Conservation (phyloP, 257 asterid species). For the Nyctanthes arbortristis region DNA sequence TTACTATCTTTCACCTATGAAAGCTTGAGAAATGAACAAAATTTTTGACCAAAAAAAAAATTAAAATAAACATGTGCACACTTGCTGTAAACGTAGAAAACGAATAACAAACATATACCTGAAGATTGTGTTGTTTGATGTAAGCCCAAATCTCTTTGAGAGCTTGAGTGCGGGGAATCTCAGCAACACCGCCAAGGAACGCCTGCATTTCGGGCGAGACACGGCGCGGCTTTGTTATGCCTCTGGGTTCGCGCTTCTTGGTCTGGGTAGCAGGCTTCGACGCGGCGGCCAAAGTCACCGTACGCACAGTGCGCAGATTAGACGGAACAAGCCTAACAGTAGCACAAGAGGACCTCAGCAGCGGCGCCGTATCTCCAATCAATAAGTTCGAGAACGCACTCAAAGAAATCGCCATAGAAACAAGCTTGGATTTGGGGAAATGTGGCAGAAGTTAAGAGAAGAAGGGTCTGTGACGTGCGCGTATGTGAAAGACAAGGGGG, state of each 20-base stretch:
- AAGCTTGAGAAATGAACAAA: not conserved
- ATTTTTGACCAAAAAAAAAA: too few relatives aligned
- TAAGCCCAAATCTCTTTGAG: constrained; percentile 86
- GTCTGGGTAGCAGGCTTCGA: constrained; percentile 67
- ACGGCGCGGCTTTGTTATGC: constrained; percentile 84
- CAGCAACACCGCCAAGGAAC: constrained; percentile 80
- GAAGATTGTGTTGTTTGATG: constrained; percentile 74
- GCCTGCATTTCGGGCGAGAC: constrained; percentile 90
- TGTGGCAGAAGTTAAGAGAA: not conserved
- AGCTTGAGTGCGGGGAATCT: constrained; percentile 79
- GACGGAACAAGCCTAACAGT: constrained; percentile 26
- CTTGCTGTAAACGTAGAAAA: constrained; percentile 12
- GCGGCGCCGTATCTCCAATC: constrained; percentile 37
- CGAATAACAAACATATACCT: constrained; percentile 46
- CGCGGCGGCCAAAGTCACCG: constrained; percentile 41
- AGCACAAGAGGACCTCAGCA: constrained; percentile 26
- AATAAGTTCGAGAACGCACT: constrained; percentile 42
- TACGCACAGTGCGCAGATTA: constrained; percentile 40
- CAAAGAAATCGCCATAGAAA: constrained; percentile 58
- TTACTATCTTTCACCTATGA: not conserved
- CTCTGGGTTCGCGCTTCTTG: constrained; percentile 77
- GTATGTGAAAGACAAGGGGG: too few relatives aligned
- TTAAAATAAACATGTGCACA: not conserved
- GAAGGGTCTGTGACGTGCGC: not conserved
- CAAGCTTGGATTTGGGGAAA: not conserved